phyloP scores from a whole-genome alignment of 2,329 filamentous ascomycete genomes.

The Botrytis elliptica region DNA sequence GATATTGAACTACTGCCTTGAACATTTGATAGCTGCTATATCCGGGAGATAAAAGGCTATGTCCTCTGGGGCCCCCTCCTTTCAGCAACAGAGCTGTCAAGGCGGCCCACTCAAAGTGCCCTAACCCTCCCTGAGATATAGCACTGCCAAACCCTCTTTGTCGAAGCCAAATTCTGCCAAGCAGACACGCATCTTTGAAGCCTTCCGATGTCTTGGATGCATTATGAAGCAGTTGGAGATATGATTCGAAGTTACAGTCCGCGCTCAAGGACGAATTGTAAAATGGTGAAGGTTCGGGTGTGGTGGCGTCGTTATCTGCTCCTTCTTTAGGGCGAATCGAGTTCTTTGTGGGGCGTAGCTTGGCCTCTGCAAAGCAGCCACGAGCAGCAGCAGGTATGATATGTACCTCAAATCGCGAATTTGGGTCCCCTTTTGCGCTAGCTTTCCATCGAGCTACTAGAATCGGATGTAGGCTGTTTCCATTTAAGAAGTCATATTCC shows the following conservation, averaged over 20 bases:
- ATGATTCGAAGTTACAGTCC: constrained; percentile 70
- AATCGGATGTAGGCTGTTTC: constrained; percentile 75
- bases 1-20: constrained; percentile 87
- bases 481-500: constrained; percentile 65
- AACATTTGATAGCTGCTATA: constrained; percentile 93
- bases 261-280: constrained; percentile 86
- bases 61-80: constrained; percentile 70
- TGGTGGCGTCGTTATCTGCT: constrained; percentile 44
- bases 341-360: constrained; percentile 68
- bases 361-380: constrained; percentile 66
- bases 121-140: constrained; percentile 79
- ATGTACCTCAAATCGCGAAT: constrained; percentile 59
- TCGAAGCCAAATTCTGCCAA: constrained; percentile 85
- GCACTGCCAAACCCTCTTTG: constrained; percentile 77
- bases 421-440: constrained; percentile 39
- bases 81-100: constrained; percentile 77
- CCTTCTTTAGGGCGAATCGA: constrained; percentile 61
- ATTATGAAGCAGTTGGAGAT: constrained; percentile 73
- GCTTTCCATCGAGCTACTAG: constrained; percentile 46
- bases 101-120: constrained; percentile 87
- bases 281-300: constrained; percentile 64
- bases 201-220: constrained; percentile 54
- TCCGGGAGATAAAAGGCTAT: constrained; percentile 70
- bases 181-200: constrained; percentile 79
- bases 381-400: constrained; percentile 74